Evolutionary conservation across 2,329 filamentous ascomycete species (phyloP).

Genomic region (Phialophora chinensis): DNA sequence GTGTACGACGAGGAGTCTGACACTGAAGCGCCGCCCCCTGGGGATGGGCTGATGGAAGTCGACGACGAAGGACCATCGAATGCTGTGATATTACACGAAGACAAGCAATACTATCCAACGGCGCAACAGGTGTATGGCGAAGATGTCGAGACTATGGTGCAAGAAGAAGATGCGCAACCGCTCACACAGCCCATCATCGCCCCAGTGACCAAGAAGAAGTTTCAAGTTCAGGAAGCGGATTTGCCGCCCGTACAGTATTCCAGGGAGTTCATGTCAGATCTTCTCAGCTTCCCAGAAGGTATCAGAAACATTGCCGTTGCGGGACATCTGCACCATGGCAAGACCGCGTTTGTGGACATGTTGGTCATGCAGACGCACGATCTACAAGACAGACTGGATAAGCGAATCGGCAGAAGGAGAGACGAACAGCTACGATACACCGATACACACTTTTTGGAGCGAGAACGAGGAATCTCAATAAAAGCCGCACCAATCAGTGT

Average conservation of each 20-base stretch:
- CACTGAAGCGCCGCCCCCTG: conserved; percentile 64
- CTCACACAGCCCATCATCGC: conserved; percentile 91
- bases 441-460: conserved; percentile 85
- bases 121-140: conserved; percentile 92
- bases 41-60: conserved; percentile 87
- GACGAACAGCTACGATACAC: conserved; percentile 96
- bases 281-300: conserved; percentile 96
- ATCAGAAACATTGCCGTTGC: conserved; percentile 90
- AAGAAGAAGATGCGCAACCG: conserved; percentile 96
- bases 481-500: conserved; percentile 95
- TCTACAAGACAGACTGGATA: conserved; percentile 76
- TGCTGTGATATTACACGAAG: conserved; percentile 96
- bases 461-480: conserved; percentile 86
- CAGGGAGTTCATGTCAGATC: conserved; percentile 88
- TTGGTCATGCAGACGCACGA: conserved; percentile 94
- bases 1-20: conserved; percentile 73
- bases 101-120: conserved; percentile 99
- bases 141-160: conserved; percentile 92
- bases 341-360: conserved; percentile 99
- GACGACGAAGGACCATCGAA: conserved; percentile 92
- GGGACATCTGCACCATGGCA: conserved; percentile 94
- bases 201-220: conserved; percentile 93
- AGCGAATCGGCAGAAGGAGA: conserved; percentile 77
- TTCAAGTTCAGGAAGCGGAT: conserved; percentile 89
- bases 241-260: conserved; percentile 87